Base-by-base conservation (phyloP, 2,329 filamentous ascomycete genomes). In the Colletotrichum tanaceti region DNA sequence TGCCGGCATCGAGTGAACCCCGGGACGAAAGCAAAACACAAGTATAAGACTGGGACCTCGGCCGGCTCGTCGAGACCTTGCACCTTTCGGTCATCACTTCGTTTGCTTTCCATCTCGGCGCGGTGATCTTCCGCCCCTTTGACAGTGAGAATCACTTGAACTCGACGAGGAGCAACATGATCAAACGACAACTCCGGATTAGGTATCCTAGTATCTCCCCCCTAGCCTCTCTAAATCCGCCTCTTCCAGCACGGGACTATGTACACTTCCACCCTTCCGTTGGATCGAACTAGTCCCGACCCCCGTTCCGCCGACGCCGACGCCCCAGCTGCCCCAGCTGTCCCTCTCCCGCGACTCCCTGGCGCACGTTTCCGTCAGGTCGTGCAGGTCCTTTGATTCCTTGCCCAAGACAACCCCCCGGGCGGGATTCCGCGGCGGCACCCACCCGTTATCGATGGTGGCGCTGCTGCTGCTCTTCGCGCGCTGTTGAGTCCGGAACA, bases 311-410 rank as follows among this genome's bases (percentile, higher is more conserved):
- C 53, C 55, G n/a, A 52, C 46, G 11, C 39, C 47, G 2, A 61
- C 71, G 58, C 74, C 72, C 75, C 77, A 78, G 58, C 76, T 79
- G 1, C 78, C 78, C 78, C 78, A 79, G 59, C 79, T 79, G 38
- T 75, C 75, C 6, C 75, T 78, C 43, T 75, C 76, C 7, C 74
- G 71, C 18, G 72, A 67, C 20, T 78, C 75, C n/a, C 71, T 72
- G 10, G 70, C 73, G n/a, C 76, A 76, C 20, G 74, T 71, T 61
- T 77, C 75, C 2, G 77, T 78, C 62, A 77, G 70, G 3, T 77
- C 75, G 28, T 72, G 73, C 13, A 77, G 71, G 18, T 79, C 76
- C 22, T 63, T 72, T 11, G 77, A 69, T 10, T 77, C 75, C 13
- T 71, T 63, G 0, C 71, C 64, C 50, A 75, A 61, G 1, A 66